phyloP scores from a whole-genome alignment of 495 filamentous ascomycete species.

The Parathielavia hyrcaniae region DNA sequence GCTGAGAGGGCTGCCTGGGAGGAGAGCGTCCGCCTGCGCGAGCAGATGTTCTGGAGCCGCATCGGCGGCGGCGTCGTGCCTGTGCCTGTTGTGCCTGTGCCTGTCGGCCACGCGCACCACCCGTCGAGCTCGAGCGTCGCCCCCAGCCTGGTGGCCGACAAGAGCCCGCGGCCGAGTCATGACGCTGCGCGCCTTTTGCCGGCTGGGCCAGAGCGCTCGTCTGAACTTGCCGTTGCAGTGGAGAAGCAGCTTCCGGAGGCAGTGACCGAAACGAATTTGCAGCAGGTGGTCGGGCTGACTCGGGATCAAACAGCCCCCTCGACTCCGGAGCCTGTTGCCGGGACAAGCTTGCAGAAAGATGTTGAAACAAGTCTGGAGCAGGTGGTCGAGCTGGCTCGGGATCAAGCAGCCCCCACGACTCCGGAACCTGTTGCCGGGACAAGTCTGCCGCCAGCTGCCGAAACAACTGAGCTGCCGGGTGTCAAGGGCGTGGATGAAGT shows the following conservation, averaged over 20 bases:
- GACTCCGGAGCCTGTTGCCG: background rate
- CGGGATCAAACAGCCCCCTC: background rate
- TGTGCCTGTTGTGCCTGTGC: slow-evolving; percentile 79
- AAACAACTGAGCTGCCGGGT: background rate
- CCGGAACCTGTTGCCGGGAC: background rate
- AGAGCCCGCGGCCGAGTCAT: slow-evolving; percentile 29
- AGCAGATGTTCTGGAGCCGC: slow-evolving; percentile 93
- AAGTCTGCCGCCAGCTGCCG: background rate
- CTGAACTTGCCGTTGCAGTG: slow-evolving; percentile 4
- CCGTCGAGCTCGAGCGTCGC: slow-evolving; percentile 19
- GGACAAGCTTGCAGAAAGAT: background rate
- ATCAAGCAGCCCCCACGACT: background rate
- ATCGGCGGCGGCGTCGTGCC: slow-evolving; percentile 86
- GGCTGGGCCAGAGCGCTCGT: background rate
- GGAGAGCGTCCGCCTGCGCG: slow-evolving; percentile 78
- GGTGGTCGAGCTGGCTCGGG: background rate
- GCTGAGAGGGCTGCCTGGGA: slow-evolving; percentile 85
- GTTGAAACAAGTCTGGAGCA: background rate
- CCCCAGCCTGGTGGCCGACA: slow-evolving; percentile 25
- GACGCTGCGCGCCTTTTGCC: slow-evolving; percentile 15
- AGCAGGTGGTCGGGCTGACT: background rate
- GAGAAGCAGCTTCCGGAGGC: background rate
- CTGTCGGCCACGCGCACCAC: slow-evolving; percentile 33
- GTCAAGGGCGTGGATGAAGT: background rate
- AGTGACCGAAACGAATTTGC: background rate